These are phyloP conservation scores for Vigna mungo DNA, from an alignment of 306 rosid species.

Conservation along the genomic window DNA sequence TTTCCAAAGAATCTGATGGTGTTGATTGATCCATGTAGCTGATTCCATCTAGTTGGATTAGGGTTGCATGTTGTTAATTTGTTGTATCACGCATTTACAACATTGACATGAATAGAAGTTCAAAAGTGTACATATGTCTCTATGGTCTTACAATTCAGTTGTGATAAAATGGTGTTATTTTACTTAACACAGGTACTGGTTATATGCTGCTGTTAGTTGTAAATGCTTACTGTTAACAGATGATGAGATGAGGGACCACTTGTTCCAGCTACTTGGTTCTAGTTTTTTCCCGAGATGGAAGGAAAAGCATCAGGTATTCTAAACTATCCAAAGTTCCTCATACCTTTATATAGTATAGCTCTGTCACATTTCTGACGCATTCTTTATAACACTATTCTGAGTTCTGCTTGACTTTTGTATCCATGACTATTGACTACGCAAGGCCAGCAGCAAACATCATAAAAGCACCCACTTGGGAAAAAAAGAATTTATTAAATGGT, in stretches of 20 bases:
- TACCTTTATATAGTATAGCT: slow-evolving; percentile 1
- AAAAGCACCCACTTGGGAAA: neutral
- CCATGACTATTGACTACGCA: neutral
- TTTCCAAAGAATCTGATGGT: neutral
- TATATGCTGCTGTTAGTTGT: slow-evolving; percentile 86
- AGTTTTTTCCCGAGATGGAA: slow-evolving; percentile 96
- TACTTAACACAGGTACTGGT: slow-evolving; percentile 78
- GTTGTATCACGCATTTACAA: slow-evolving; percentile 12
- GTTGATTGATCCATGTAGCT: slow-evolving; percentile 1
- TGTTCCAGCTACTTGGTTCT: slow-evolving; percentile 89
- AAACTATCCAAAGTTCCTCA: slow-evolving; percentile 28
- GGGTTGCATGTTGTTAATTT: slow-evolving; percentile 30
- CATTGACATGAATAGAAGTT: slow-evolving; percentile 5
- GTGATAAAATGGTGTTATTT: too few relatives aligned
- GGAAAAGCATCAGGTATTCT: slow-evolving; percentile 94
- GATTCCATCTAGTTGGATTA: slow-evolving; percentile 1
- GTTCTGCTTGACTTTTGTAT: neutral
- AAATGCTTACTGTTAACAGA: slow-evolving; percentile 87
- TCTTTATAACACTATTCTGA: slow-evolving; percentile 3
- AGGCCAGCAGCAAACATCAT: slow-evolving; percentile 23
- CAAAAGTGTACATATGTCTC: slow-evolving; percentile 18
- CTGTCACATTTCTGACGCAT: slow-evolving; percentile 34
- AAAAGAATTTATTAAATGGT: slow-evolving; percentile 1
- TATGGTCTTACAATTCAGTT: slow-evolving; percentile 17
- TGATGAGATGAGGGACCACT: slow-evolving; percentile 98